Percentiles rank a stretch among this genome's conserved stretches.
Evolutionary conservation across 805 yeast species (phyloP).

Genomic region (Yarrowia keelungensis): DNA sequence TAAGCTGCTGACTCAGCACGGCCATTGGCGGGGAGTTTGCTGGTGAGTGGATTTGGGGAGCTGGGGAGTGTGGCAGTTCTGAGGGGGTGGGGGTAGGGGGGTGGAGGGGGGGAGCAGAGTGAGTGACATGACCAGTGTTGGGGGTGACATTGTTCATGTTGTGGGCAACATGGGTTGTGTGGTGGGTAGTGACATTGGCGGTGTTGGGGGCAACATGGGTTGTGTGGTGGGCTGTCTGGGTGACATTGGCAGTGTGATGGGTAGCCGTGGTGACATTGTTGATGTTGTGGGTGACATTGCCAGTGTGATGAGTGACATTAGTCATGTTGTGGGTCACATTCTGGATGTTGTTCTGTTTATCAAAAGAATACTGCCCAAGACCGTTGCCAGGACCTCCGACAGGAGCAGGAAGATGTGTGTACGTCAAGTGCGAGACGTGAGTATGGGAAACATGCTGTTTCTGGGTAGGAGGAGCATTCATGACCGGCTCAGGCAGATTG

Average conservation of each 20-base stretch:
- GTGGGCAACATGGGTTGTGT: neutral
- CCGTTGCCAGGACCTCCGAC: neutral
- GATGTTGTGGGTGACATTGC: too few relatives aligned
- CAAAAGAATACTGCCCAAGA: constrained; percentile 3
- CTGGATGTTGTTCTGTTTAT: neutral
- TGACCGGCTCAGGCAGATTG: constrained; percentile 27
- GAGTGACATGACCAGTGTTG: neutral
- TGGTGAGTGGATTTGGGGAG: neutral
- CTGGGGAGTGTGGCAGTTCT: neutral
- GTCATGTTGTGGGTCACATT: neutral
- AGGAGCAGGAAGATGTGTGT: constrained; percentile 16
- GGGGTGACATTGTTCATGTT: neutral
- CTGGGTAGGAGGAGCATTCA: neutral
- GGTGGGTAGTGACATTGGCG: neutral
- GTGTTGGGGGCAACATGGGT: neutral
- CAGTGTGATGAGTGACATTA: neutral
- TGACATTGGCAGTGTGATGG: neutral
- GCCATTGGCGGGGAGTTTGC: constrained; percentile 12
- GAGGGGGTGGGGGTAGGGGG: constrained; percentile 18
- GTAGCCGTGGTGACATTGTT: too few relatives aligned
- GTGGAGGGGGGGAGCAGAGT: neutral
- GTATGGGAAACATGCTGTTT: neutral
- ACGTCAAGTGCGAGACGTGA: constrained; percentile 6
- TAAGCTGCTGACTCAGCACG: too few relatives aligned
- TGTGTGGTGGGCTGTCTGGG: neutral